Evolutionary conservation across 2,329 filamentous ascomycete species (phyloP).

Genomic region (Coleophoma eucalyptorum): DNA sequence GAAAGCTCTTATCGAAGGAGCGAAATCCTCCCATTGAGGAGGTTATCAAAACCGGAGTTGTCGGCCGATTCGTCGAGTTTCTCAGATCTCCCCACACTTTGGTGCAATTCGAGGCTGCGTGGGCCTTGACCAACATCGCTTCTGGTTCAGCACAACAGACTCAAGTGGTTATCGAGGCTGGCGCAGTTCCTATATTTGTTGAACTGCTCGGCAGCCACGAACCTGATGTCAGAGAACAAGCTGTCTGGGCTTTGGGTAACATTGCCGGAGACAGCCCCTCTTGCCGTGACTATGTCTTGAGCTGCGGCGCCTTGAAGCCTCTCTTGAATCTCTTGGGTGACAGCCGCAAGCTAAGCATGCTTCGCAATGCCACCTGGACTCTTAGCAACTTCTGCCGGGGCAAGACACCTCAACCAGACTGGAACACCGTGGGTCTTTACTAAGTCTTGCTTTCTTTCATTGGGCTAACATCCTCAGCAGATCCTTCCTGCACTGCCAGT

Average conservation of each 20-base stretch:
- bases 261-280: conserved; percentile 98
- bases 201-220: conserved; percentile 94
- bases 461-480: conserved; percentile 42
- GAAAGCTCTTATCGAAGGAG: conserved; percentile 97
- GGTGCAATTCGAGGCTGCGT: conserved; percentile 98
- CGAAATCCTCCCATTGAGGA: conserved; percentile 98
- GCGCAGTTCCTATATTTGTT: conserved; percentile 97
- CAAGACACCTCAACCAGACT: conserved; percentile 98
- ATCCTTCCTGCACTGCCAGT: conserved; percentile 94
- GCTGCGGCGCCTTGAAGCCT: conserved; percentile 85
- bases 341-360: conserved; percentile 98
- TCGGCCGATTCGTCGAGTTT: conserved; percentile 96
- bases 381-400: conserved; percentile 99
- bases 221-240: conserved; percentile 96
- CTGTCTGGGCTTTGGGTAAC: conserved; percentile 97
- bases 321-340: conserved; percentile 87
- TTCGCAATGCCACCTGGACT: conserved; percentile 97
- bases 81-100: conserved; percentile 95
- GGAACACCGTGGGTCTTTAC: conserved; percentile 73
- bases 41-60: conserved; percentile 98
- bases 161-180: conserved; percentile 97
- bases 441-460: conserved; percentile 9
- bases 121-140: conserved; percentile 98
- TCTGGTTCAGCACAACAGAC: conserved; percentile 96
- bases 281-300: conserved; percentile 94